These are phyloP conservation scores for Picochlorum costavermella DNA, from an alignment of 139 green algal species.

Conservation along the genomic window DNA sequence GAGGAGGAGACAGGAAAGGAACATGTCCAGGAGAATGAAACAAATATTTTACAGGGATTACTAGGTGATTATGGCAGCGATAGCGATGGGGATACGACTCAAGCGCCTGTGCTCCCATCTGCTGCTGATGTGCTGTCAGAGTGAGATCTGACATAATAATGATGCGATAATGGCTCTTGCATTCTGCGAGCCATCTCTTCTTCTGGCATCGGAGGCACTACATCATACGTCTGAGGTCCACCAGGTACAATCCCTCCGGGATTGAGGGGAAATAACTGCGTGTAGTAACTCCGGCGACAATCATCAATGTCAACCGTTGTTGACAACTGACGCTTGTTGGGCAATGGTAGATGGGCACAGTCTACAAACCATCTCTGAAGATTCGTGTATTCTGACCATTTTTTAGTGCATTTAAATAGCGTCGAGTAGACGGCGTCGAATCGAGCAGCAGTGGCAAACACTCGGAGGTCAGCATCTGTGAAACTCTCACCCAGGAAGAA, in stretches of 20 bases:
- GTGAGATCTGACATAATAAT: not conserved
- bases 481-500: slow-evolving; percentile 75
- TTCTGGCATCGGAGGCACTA: not conserved
- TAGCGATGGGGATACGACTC: not conserved
- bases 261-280: slow-evolving; percentile 87
- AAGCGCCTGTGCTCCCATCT: slow-evolving; percentile 4
- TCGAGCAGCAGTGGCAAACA: slow-evolving; percentile 65
- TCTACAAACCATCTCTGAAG: slow-evolving; percentile 66
- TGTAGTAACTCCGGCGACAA: slow-evolving; percentile 64
- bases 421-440: slow-evolving; percentile 72
- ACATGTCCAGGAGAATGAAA: not conserved
- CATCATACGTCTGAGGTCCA: slow-evolving; percentile 37
- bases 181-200: not conserved
- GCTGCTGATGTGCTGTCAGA: slow-evolving; percentile 2
- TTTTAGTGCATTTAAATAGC: slow-evolving; percentile 80
- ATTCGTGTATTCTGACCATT: slow-evolving; percentile 68
- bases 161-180: not conserved
- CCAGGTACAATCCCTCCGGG: slow-evolving; percentile 73
- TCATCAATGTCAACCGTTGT: slow-evolving; percentile 74
- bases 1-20: not conserved
- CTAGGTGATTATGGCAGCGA: not conserved
- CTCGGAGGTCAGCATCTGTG: slow-evolving; percentile 74
- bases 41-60: not conserved
- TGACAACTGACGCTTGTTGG: not conserved
- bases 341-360: slow-evolving; percentile 51